Evolutionary conservation across 257 asterid genomes (phyloP).

Genomic region (Forsythia viridissima): DNA sequence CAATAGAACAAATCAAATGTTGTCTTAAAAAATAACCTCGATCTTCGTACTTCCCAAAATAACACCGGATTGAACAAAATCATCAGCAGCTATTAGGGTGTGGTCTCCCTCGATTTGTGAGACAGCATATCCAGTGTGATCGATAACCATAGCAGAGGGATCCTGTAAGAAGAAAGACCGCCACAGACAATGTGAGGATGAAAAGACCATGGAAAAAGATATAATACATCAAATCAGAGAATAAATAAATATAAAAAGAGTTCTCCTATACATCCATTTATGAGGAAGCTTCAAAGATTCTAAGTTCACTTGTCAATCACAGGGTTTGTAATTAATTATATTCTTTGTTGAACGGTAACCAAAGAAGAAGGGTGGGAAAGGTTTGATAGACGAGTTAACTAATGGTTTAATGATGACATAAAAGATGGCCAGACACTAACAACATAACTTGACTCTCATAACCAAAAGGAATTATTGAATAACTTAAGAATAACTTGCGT

Average conservation of each 20-base stretch:
- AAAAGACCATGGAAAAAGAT: constrained; percentile 4
- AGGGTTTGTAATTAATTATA: too few relatives aligned
- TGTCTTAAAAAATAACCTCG: constrained; percentile 48
- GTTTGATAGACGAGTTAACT: neutral
- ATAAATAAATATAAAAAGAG: constrained; percentile 1
- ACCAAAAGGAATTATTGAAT: neutral
- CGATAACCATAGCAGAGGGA: constrained; percentile 64
- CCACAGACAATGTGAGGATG: neutral
- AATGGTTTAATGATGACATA: neutral
- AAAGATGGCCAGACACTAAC: neutral
- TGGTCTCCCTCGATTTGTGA: constrained; percentile 74
- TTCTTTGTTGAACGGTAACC: neutral
- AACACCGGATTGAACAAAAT: constrained; percentile 60
- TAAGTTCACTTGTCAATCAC: neutral
- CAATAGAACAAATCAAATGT: neutral
- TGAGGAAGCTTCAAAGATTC: neutral
- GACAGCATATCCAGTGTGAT: constrained; percentile 70
- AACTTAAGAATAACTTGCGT: neutral
- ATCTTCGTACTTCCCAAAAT: constrained; percentile 62
- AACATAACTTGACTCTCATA: neutral
- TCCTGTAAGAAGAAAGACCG: constrained; percentile 44
- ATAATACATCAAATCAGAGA: constrained; percentile 16
- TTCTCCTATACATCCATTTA: neutral
- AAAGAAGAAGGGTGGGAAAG: neutral
- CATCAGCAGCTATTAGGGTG: constrained; percentile 64